Percentiles rank a stretch among this genome's conserved stretches.
Conservation (phyloP, 1,284 basidiomycete species). For the Cerrena zonata region DNA sequence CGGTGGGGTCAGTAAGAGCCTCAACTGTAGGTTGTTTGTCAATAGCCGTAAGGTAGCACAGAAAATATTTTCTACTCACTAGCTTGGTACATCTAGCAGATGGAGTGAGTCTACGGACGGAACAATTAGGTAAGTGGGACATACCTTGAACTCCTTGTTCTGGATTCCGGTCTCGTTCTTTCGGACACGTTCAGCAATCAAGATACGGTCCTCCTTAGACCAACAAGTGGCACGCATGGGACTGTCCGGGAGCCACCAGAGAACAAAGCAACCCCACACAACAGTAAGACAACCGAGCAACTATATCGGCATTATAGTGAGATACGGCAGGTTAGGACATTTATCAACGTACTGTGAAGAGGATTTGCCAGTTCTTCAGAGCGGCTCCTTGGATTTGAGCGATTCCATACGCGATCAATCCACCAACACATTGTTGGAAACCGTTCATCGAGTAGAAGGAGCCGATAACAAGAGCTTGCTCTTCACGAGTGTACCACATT, state of each 20-base stretch:
- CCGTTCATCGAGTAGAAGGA: slow-evolving; percentile 50
- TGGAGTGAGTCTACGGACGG: background rate
- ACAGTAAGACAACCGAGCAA: slow-evolving; percentile 42
- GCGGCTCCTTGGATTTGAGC: slow-evolving; percentile 37
- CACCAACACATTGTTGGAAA: slow-evolving; percentile 49
- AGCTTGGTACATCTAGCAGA: slow-evolving; percentile 33
- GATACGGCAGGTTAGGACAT: background rate
- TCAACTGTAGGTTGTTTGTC: slow-evolving; percentile 29
- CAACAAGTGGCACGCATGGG: slow-evolving; percentile 47
- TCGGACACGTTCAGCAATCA: slow-evolving; percentile 50
- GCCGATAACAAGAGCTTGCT: slow-evolving; percentile 46
- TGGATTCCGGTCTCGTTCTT: slow-evolving; percentile 52
- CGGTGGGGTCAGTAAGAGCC: slow-evolving; percentile 42
- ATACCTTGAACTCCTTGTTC: slow-evolving; percentile 48
- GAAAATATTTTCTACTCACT: slow-evolving; percentile 20
- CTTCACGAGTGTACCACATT: slow-evolving; percentile 49
- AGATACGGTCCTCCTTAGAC: slow-evolving; percentile 42
- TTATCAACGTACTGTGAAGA: slow-evolving; percentile 36
- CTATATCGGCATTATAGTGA: slow-evolving; percentile 17
- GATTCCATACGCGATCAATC: slow-evolving; percentile 46
- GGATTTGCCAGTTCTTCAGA: slow-evolving; percentile 49
- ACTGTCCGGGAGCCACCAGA: slow-evolving; percentile 47
- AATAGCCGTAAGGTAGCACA: background rate
- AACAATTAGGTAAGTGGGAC: background rate
- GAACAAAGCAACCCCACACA: slow-evolving; percentile 44